Evolutionary conservation across 495 filamentous ascomycete species (phyloP).

Genomic region (Aspergillus haitiensis): DNA sequence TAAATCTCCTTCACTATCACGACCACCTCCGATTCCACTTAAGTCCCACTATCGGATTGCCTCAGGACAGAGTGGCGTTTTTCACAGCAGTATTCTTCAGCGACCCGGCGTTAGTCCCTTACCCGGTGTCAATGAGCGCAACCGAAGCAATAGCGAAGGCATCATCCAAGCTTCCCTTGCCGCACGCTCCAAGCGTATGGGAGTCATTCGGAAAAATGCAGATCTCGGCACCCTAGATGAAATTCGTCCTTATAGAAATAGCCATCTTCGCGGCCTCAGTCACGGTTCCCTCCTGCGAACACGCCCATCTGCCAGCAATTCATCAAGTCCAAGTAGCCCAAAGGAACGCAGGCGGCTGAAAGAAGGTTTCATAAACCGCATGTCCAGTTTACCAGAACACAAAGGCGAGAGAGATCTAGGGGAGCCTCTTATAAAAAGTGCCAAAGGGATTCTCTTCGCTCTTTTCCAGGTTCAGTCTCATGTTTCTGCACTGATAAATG

Average conservation of each 20-base stretch:
- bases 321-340: conserved; percentile 58
- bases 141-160: conserved; percentile 88
- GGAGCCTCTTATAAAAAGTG: conserved; percentile 71
- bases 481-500: conserved; percentile 68
- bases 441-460: conserved; percentile 84
- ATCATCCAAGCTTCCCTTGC: conserved; percentile 60
- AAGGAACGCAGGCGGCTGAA: conserved; percentile 53
- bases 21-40: conserved; percentile 69
- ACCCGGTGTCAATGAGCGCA: conserved; percentile 65
- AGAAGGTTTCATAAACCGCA: conserved; percentile 65
- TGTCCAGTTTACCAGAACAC: conserved; percentile 82
- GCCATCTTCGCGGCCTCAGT: conserved; percentile 78
- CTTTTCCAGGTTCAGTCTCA: conserved; percentile 77
- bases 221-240: conserved; percentile 78
- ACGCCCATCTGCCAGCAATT: conserved; percentile 48
- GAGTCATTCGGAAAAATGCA: conserved; percentile 73
- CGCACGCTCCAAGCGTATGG: conserved; percentile 73
- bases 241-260: conserved; percentile 67
- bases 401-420: conserved; percentile 60
- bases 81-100: conserved; percentile 58
- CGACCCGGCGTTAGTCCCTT: conserved; percentile 70
- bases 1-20: conserved; percentile 63
- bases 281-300: conserved; percentile 74
- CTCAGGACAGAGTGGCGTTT: conserved; percentile 64
- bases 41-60: conserved; percentile 77